phyloP scores from a whole-genome alignment of 345 rosid species.

The Dimocarpus longan region DNA sequence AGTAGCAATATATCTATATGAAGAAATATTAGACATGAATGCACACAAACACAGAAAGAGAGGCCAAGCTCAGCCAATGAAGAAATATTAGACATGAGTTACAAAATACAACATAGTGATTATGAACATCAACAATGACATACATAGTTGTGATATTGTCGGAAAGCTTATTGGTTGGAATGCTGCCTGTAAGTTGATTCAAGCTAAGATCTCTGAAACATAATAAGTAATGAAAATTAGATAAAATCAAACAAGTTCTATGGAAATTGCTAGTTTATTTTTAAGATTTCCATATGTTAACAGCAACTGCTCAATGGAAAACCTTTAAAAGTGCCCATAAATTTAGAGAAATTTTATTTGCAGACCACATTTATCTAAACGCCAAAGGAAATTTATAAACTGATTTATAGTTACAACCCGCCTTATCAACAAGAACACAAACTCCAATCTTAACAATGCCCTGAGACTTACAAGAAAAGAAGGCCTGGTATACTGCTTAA shows the following conservation, averaged over 20 bases:
- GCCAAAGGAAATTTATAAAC: not conserved
- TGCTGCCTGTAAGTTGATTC: conserved; percentile 45
- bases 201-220: conserved; percentile 51
- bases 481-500: conserved; percentile 38
- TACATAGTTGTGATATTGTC: conserved; percentile 48
- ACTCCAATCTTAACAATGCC: not conserved
- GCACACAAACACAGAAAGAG: not conserved
- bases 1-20: not conserved
- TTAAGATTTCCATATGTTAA: not conserved
- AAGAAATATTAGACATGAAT: not conserved
- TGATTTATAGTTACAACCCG: not conserved
- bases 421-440: not conserved
- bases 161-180: conserved; percentile 52
- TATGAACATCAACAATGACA: conserved; percentile 12
- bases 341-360: not conserved
- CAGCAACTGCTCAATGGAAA: not conserved
- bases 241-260: not conserved
- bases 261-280: not conserved
- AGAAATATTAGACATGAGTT: no score
- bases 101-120: not conserved
- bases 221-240: not conserved
- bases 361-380: not conserved
- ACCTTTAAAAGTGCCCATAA: not conserved
- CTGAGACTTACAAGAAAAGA: conserved; percentile 44
- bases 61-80: not conserved